Percentiles rank a stretch among this genome's conserved stretches.
phyloP scores from a whole-genome alignment of 129 eudicot genomes.

The Helichrysum umbraculigerum region DNA sequence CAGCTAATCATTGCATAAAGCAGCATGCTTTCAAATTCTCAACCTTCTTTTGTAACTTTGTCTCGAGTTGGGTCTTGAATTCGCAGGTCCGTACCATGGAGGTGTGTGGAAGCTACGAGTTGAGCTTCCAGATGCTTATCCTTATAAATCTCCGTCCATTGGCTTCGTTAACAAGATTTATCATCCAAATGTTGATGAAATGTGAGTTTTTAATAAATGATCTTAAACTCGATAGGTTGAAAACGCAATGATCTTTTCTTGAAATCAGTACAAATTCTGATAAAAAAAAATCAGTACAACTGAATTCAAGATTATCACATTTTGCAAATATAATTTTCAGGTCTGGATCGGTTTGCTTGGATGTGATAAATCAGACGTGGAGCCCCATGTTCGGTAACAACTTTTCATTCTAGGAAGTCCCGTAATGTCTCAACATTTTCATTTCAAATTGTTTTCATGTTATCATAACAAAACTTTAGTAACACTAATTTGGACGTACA shows the following conservation, averaged over 20 bases:
- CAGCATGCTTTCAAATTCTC: background rate
- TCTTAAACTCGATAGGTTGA: background rate
- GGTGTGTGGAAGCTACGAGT: constrained; percentile 95
- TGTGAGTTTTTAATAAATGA: constrained; percentile 47
- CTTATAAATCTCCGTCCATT: constrained; percentile 94
- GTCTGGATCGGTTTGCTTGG: constrained; percentile 96
- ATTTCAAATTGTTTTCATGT: background rate
- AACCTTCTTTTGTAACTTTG: background rate
- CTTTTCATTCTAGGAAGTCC: background rate
- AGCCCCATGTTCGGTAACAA: constrained; percentile 95
- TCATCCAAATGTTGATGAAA: constrained; percentile 97
- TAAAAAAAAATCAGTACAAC: background rate
- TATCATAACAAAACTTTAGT: background rate
- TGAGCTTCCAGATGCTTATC: constrained; percentile 97
- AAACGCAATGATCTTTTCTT: constrained; percentile 5
- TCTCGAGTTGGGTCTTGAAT: background rate
- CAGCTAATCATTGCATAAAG: background rate
- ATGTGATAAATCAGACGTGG: constrained; percentile 96
- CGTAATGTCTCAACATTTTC: constrained; percentile 5
- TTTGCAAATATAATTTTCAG: constrained; percentile 37
- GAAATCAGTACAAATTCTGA: background rate
- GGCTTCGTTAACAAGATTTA: constrained; percentile 87
- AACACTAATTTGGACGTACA: background rate
- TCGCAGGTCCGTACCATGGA: constrained; percentile 86
- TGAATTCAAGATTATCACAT: background rate